Base-by-base conservation (phyloP, 1,284 basidiomycete genomes). In the Fomitiporia mediterranea region DNA sequence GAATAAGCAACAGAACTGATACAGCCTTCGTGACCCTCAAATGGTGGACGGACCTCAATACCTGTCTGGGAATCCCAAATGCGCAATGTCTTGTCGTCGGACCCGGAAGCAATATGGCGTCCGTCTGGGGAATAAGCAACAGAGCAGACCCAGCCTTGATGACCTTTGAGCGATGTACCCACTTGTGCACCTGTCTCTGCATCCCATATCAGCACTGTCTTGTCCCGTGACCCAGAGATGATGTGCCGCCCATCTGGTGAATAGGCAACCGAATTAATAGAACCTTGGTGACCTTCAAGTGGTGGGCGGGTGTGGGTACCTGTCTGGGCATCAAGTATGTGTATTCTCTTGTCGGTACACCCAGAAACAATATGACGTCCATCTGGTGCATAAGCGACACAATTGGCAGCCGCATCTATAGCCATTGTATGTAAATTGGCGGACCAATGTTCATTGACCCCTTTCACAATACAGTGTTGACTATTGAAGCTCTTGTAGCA, bases 1-100 rank as follows among this genome's bases (percentile, higher is more conserved):
- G 94, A 0, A 95, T 96, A 70, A 98, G 97, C 81, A 98, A 99
- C 48, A 99, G 97, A 91, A 98, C 98, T 5, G 95, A 97, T 1
- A 95, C 91, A 23, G 95, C 98, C 32, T 99, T 95, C 65, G 98
- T 87, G 57, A 98, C 86, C 69, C 98, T 95, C 96, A 48, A 99
- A 83, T 64, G 98, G 95, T 19, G 19, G n/a, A 23, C 42, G 25
- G 25, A 3, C 21, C 47, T n/a, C 19, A 3, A 7, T 19, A 37
- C n/a, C 30, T 21, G 9, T 52, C 25, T 51, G 32, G 54, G 96
- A 95, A 64, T 99, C 98, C 74, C 96, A 99, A 66, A 95, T 94
- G 58, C 97, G 81, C 42, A 91, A 94, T 57, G 96, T 97, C 80
- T 94, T 98, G 79, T 99, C 98, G 27, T 19, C 19, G 13, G 56